These are phyloP conservation scores for Batrachochytrium dendrobatidis DNA, from an alignment of 371 early-diverging fungal genomes.

Conservation along the genomic window DNA sequence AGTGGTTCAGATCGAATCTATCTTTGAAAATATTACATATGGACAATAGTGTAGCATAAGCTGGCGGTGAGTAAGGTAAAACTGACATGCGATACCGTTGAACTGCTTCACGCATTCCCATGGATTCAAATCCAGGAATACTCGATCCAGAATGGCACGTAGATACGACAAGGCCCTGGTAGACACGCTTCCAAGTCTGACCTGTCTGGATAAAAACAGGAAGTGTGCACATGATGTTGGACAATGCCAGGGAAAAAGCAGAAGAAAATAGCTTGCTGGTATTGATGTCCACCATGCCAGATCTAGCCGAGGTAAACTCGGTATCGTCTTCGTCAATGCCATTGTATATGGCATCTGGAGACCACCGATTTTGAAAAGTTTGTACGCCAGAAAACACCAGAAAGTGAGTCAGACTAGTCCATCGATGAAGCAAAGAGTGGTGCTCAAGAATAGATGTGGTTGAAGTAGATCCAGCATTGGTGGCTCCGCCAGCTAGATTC, in stretches of 20 bases:
- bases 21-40: slow-evolving; percentile 49
- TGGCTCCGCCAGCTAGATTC: no score
- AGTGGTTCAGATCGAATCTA: slow-evolving; percentile 13
- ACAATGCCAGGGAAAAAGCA: slow-evolving; percentile 65
- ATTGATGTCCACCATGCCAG: slow-evolving; percentile 34
- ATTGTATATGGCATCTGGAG: no score
- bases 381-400: background rate
- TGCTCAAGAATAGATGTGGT: background rate
- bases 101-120: background rate
- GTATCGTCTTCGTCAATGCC: no score
- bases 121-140: background rate
- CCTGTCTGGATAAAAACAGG: slow-evolving; percentile 73
- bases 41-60: slow-evolving; percentile 50
- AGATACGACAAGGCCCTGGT: slow-evolving; percentile 37
- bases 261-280: slow-evolving; percentile 62
- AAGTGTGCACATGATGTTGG: slow-evolving; percentile 59
- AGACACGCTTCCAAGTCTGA: slow-evolving; percentile 53
- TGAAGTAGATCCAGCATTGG: no score
- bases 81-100: slow-evolving; percentile 54
- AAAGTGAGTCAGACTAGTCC: background rate
- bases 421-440: background rate
- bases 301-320: no score
- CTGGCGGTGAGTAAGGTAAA: slow-evolving; percentile 48
- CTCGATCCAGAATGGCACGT: background rate
- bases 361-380: no score